phyloP scores from a whole-genome alignment of 2,329 filamentous ascomycete genomes.

The Passalora sequoiae region DNA sequence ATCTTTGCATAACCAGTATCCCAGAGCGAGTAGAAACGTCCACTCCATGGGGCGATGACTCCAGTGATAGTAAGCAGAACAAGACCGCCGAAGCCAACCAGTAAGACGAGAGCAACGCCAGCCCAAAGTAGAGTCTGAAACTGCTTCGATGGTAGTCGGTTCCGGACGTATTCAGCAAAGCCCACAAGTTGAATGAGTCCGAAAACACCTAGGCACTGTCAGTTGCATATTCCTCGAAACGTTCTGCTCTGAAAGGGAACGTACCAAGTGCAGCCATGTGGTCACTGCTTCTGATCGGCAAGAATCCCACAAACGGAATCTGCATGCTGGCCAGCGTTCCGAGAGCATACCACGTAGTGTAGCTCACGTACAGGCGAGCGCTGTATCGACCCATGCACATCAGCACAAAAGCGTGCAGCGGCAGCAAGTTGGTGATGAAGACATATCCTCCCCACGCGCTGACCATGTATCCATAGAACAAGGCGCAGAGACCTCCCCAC shows the following conservation, averaged over 20 bases:
- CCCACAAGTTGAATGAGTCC: slow-evolving; percentile 90
- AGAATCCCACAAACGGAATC: slow-evolving; percentile 96
- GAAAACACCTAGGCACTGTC: slow-evolving; percentile 65
- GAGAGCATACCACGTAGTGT: slow-evolving; percentile 96
- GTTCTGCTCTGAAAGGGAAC: too few species aligned
- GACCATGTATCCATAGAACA: slow-evolving; percentile 99
- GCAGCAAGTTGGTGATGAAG: slow-evolving; percentile 96
- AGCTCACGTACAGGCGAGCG: slow-evolving; percentile 87
- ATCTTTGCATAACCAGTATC: slow-evolving; percentile 99
- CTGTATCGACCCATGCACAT: slow-evolving; percentile 97
- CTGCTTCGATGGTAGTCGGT: slow-evolving; percentile 84
- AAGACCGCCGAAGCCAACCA: slow-evolving; percentile 68
- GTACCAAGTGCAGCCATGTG: slow-evolving; percentile 94
- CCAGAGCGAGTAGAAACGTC: slow-evolving; percentile 98
- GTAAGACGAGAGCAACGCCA: slow-evolving; percentile 69
- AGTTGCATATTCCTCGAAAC: too few species aligned
- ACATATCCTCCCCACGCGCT: slow-evolving; percentile 99
- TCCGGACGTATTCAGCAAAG: slow-evolving; percentile 83
- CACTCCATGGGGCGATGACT: slow-evolving; percentile 94
- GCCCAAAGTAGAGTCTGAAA: slow-evolving; percentile 85
- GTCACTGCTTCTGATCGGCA: slow-evolving; percentile 93
- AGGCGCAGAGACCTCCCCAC: slow-evolving; percentile 88
- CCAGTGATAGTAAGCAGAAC: slow-evolving; percentile 77
- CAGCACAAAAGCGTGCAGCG: slow-evolving; percentile 87
- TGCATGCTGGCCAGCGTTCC: slow-evolving; percentile 98